These are phyloP conservation scores for Citrus sp. DNA, from an alignment of 345 rosid species.

Conservation along the genomic window DNA sequence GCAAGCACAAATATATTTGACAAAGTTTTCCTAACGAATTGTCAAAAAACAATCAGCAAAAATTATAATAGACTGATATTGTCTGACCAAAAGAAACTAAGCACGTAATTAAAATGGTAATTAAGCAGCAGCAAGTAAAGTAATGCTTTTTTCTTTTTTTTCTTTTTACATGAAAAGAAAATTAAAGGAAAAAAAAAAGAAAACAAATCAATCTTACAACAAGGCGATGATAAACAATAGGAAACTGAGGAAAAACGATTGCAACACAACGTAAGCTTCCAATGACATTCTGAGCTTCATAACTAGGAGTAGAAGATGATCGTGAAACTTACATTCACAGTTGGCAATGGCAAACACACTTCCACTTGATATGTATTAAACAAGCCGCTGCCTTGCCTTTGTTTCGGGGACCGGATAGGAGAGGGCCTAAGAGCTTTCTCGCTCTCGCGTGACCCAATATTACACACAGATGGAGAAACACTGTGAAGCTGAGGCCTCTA, in stretches of 20 bases:
- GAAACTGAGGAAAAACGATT: not conserved
- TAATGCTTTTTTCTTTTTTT: too few relatives aligned
- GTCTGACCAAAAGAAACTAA: not conserved
- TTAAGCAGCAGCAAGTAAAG: too few relatives aligned
- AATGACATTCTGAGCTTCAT: not conserved
- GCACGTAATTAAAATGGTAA: not conserved
- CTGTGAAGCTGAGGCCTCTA: not conserved
- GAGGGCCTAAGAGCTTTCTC: not conserved
- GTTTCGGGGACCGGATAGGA: too few relatives aligned
- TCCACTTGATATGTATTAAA: not conserved
- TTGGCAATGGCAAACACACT: not conserved
- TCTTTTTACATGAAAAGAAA: too few relatives aligned
- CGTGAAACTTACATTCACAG: not conserved
- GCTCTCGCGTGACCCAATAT: not conserved
- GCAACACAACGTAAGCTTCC: not conserved
- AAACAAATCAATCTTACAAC: not conserved
- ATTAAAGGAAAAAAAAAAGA: too few relatives aligned
- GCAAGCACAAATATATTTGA: not conserved
- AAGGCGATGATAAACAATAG: not conserved
- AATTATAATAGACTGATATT: not conserved
- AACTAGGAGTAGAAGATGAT: not conserved
- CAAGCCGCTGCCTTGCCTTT: too few relatives aligned
- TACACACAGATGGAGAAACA: not conserved
- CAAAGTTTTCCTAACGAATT: not conserved
- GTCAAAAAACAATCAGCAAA: not conserved